These are phyloP conservation scores for Talaromyces sp. DNA, from an alignment of 2,329 filamentous ascomycete genomes.

Conservation along the genomic window DNA sequence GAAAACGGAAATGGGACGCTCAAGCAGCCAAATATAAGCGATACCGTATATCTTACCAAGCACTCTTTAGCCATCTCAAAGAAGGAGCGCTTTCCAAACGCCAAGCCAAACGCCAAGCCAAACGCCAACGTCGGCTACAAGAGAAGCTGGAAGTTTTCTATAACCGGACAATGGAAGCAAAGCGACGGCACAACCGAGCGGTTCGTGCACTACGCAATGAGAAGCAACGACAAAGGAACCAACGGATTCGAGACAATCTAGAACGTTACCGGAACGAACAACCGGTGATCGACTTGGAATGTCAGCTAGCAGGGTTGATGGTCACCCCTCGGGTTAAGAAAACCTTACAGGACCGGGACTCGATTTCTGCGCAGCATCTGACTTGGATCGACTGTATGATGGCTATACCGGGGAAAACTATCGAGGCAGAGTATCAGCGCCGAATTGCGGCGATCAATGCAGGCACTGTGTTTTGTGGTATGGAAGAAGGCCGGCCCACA, in stretches of 20 bases:
- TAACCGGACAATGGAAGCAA: slow-evolving; percentile 19
- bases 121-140: slow-evolving; percentile 20
- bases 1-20: slow-evolving; percentile 21
- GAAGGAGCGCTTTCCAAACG: slow-evolving; percentile 13
- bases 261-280: slow-evolving; percentile 23
- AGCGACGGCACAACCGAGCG: slow-evolving; percentile 19
- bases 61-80: background rate
- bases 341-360: background rate
- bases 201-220: slow-evolving; percentile 21
- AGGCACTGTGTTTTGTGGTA: background rate
- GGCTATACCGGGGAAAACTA: background rate
- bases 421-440: background rate
- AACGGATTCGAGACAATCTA: slow-evolving; percentile 24
- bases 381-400: background rate
- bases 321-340: slow-evolving; percentile 9
- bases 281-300: slow-evolving; percentile 23
- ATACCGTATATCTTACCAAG: slow-evolving; percentile 18
- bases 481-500: background rate
- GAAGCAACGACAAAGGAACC: slow-evolving; percentile 23
- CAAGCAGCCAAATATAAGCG: slow-evolving; percentile 20
- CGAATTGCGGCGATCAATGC: background rate
- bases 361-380: background rate
- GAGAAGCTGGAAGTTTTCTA: slow-evolving; percentile 19
- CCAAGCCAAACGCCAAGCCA: too few relatives aligned
- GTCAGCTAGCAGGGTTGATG: slow-evolving; percentile 21